Percentiles rank a stretch among this genome's conserved stretches.
Evolutionary conservation across 2,329 filamentous ascomycete species (phyloP).

Genomic region (Cyphellophora attinorum): DNA sequence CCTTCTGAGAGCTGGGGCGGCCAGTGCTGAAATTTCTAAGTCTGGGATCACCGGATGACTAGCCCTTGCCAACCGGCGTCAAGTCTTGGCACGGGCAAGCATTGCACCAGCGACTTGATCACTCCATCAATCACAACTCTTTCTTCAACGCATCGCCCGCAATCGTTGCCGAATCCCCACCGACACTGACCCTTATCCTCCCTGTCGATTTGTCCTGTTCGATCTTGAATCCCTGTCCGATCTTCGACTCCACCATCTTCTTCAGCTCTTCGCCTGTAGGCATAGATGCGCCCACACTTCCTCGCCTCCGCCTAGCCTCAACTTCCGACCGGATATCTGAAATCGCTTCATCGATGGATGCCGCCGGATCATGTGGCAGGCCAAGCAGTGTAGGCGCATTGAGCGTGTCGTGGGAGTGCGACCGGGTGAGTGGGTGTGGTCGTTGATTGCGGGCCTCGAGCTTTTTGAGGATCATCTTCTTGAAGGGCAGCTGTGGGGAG

Average conservation of each 20-base stretch:
- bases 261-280: conserved; percentile 42
- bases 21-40: too few species aligned
- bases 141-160: background rate
- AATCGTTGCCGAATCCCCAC: background rate
- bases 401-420: conserved; percentile 41
- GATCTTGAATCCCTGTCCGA: conserved; percentile 5
- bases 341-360: conserved; percentile 69
- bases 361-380: conserved; percentile 64
- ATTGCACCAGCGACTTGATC: too few species aligned
- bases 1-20: too few species aligned
- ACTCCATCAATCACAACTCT: too few species aligned
- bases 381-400: conserved; percentile 60
- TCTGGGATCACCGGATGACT: too few species aligned
- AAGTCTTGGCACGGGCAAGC: too few species aligned
- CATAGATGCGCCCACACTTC: conserved; percentile 33
- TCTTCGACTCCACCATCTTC: conserved; percentile 29
- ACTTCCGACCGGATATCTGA: conserved; percentile 66
- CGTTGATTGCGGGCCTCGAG: conserved; percentile 46
- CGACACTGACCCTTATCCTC: background rate
- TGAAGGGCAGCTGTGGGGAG: conserved; percentile 57
- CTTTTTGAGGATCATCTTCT: conserved; percentile 46
- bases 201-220: background rate
- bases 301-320: conserved; percentile 45
- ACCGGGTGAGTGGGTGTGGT: background rate
- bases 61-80: too few species aligned